Evolutionary conservation across 139 green algal genomes (phyloP), one percentile per base, ranked within the genome.

Genomic region (Chlorella vulgaris): DNA sequence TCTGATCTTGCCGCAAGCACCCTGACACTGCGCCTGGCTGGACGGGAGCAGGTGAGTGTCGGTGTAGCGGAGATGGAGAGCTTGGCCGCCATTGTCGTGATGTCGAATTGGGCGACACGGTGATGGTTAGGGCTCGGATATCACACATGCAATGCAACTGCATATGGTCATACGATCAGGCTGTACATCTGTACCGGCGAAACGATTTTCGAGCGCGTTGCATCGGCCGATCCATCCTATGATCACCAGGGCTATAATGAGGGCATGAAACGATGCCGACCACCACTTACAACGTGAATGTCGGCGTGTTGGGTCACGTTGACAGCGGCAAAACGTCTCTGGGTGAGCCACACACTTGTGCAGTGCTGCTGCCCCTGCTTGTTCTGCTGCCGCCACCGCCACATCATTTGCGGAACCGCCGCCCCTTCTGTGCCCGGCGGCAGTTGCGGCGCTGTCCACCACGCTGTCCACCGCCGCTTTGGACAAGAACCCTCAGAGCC

Each of bases 401-500:
- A n/a, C n/a, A n/a, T n/a, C n/a, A n/a, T n/a, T n/a, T n/a, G n/a
- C n/a, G n/a, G n/a, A n/a, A n/a, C n/a, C n/a, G n/a, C n/a, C n/a
- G n/a, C n/a, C n/a, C n/a, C n/a, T n/a, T n/a, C n/a, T n/a, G n/a
- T 65, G 18, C 21, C 55, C 5, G 55, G 28, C 10, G 83, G 81
- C 88, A 96, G 94, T 98, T 21, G 92, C 90, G 7, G 91, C 94
- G 1, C 84, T 99, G 39, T 98, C 95, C 4, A 97, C 92, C 0
- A 85, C 80, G 13, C 86, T 99, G 19, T 98, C 94, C 1, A 99
- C 97, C 2, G 96, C 96, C 18, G 93, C 95, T 4, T 75, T 99
- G 26, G 96, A 99, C 91, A 98, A 98, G 84, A 86, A 98, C 71
- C 96, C 96, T 0, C 96, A 99, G 75, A 98, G 93, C 88, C 90